phyloP scores from a whole-genome alignment of 148 eudicot species.

The Polygonum aviculare region DNA sequence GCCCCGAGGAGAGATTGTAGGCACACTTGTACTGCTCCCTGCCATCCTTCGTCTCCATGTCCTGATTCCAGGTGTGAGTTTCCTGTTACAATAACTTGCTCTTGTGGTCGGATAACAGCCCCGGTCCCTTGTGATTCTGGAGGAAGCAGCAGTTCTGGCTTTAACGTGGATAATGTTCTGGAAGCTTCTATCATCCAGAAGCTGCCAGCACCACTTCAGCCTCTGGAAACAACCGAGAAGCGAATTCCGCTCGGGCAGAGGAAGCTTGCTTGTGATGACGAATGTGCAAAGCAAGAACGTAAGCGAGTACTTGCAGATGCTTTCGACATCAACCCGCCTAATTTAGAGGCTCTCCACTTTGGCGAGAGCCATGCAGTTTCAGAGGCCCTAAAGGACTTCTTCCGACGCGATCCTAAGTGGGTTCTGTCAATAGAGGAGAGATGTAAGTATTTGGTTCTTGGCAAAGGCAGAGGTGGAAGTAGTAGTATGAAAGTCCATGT shows the following conservation, averaged over 20 bases:
- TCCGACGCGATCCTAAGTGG: constrained; percentile 87
- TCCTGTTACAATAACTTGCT: constrained; percentile 69
- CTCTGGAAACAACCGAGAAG: constrained; percentile 55
- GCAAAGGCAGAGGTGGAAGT: constrained; percentile 40
- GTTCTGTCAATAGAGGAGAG: constrained; percentile 87
- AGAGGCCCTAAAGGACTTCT: constrained; percentile 48
- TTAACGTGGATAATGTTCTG: constrained; percentile 37
- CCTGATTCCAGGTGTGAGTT: constrained; percentile 78
- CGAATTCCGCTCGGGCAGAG: constrained; percentile 75
- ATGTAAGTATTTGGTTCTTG: constrained; percentile 75
- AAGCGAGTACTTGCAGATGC: constrained; percentile 86
- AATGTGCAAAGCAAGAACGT: constrained; percentile 68
- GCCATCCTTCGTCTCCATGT: constrained; percentile 69
- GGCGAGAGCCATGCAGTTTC: constrained; percentile 58
- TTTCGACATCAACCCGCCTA: constrained; percentile 60
- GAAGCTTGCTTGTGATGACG: constrained; percentile 85
- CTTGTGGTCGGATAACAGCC: constrained; percentile 72
- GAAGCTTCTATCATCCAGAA: constrained; percentile 76
- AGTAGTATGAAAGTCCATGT: constrained; percentile 61
- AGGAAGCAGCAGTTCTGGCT: constrained; percentile 35
- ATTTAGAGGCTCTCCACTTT: constrained; percentile 65
- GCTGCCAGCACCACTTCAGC: constrained; percentile 72
- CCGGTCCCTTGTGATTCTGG: constrained; percentile 88
- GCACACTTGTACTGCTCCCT: constrained; percentile 71
- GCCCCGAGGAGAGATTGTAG: constrained; percentile 94